These are phyloP conservation scores for Globisporangium spiculum DNA, from an alignment of 352 stramenopile species.

Conservation along the genomic window DNA sequence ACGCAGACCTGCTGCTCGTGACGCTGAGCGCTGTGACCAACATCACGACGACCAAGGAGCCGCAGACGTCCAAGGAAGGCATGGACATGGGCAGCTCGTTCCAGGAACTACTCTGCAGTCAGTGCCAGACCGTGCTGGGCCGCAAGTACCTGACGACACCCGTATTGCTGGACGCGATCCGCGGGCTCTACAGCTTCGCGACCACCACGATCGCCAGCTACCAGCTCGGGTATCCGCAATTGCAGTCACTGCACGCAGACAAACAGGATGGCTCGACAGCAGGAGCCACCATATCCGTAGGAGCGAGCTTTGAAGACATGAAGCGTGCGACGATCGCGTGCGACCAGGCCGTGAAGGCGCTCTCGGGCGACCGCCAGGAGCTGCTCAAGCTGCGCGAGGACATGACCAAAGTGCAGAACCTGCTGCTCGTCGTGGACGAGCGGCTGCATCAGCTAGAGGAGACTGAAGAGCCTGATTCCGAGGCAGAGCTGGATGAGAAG, in stretches of 20 bases:
- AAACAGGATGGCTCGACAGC: neutral
- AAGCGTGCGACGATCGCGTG: conserved; percentile 30
- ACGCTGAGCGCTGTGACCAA: conserved; percentile 76
- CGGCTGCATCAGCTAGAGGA: conserved; percentile 61
- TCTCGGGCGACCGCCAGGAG: conserved; percentile 50
- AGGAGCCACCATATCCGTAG: conserved; percentile 6
- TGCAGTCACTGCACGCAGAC: conserved; percentile 11
- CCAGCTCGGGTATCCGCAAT: conserved; percentile 63
- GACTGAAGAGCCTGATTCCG: conserved; percentile 42
- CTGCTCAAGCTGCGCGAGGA: conserved; percentile 55
- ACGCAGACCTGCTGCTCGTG: conserved; percentile 62
- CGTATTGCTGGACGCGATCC: conserved; percentile 52
- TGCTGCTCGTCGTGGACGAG: conserved; percentile 74
- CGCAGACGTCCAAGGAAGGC: conserved; percentile 47
- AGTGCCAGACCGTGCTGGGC: conserved; percentile 78
- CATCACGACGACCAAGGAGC: conserved; percentile 37
- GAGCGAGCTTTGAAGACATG: conserved; percentile 26
- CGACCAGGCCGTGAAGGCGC: conserved; percentile 29
- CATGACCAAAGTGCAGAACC: conserved; percentile 74
- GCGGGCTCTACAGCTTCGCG: conserved; percentile 69
- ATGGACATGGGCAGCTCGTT: conserved; percentile 70
- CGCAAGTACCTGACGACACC: conserved; percentile 77
- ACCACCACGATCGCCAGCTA: conserved; percentile 76
- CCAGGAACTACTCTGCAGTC: conserved; percentile 71
- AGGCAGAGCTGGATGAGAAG: conserved; percentile 19